Evolutionary conservation across 495 filamentous ascomycete genomes (phyloP).

Genomic region (Apiosordaria backusii): DNA sequence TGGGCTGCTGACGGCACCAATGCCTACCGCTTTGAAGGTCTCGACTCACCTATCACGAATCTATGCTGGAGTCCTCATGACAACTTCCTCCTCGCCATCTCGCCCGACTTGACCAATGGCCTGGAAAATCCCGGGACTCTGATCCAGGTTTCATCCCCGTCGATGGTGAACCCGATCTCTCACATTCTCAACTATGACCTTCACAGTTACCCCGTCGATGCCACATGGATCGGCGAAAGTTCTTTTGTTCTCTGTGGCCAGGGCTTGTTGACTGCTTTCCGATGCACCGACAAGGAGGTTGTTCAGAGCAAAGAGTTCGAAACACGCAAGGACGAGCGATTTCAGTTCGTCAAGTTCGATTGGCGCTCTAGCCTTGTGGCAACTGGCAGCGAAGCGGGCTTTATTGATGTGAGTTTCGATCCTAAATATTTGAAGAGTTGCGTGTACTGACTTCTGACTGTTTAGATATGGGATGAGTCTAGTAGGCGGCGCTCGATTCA

Average conservation of each 20-base stretch:
- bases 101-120: slow-evolving; percentile 35
- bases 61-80: slow-evolving; percentile 59
- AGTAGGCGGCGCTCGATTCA: slow-evolving; percentile 45
- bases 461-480: slow-evolving; percentile 49
- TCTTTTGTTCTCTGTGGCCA: slow-evolving; percentile 60
- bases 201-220: slow-evolving; percentile 48
- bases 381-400: slow-evolving; percentile 49
- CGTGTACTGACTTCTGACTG: neutral
- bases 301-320: slow-evolving; percentile 38
- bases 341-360: slow-evolving; percentile 50
- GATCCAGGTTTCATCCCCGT: slow-evolving; percentile 50
- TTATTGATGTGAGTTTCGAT: slow-evolving; percentile 46
- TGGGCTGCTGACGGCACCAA: slow-evolving; percentile 59
- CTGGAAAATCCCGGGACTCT: slow-evolving; percentile 42
- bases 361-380: slow-evolving; percentile 43
- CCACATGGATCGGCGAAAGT: slow-evolving; percentile 56
- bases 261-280: slow-evolving; percentile 43
- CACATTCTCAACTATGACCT: slow-evolving; percentile 46
- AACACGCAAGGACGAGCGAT: slow-evolving; percentile 40
- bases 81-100: slow-evolving; percentile 52
- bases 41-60: slow-evolving; percentile 53
- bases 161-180: slow-evolving; percentile 36
- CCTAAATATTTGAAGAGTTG: neutral
- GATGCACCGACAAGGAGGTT: slow-evolving; percentile 38
- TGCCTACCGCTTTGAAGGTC: slow-evolving; percentile 42